Base-by-base conservation (phyloP, 2,329 filamentous ascomycete genomes). In the Nigrospora oryzae region DNA sequence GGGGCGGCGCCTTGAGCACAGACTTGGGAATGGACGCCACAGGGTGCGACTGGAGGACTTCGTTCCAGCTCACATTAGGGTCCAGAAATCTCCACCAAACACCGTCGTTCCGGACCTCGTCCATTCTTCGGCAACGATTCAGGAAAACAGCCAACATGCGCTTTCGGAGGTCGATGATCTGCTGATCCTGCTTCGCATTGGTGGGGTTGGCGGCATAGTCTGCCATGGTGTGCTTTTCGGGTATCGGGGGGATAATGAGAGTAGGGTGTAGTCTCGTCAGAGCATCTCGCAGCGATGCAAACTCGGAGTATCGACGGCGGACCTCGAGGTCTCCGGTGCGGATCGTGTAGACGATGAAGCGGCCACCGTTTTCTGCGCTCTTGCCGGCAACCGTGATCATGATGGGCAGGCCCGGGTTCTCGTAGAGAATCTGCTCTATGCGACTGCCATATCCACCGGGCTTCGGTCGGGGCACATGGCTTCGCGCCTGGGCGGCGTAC, bases 11-110 rank as follows among this genome's bases (percentile, higher is more conserved):
- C 68, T 93, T 95, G 56, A 97, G 75, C 51, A 91, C 85, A 46
- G 90, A 90, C 67, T 97, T 97, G 3, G 94, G 93, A 46, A 98
- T 86, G 16, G 87, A 94, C 5, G 89, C 79, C 33, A 95, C 83
- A 1, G 93, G 93, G 55, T 93, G 86, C 4, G 91, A 91, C 64
- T 94, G 84, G 7, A 98, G 70, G n/a, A 98, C 90, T 66, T 98
- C 93, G 60, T 79, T 94, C 90, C 93, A 98, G 78, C 93, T 97
- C 19, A 91, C 90, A 62, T 98, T 97, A 11, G 94, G 93, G 62
- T 98, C 93, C 32, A 98, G 74, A 60, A 98, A 98, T 53, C 89
- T 84, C 90, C 91, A 96, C 82, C 90, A 95, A 23, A 98, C 90
- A 3, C 91, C 91, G 59, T 98, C 93, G 48, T 89, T 86, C 43